Evolutionary conservation across 1,284 basidiomycete species (phyloP), one percentile per base, ranked within the genome.

Genomic region (Xerocomus nothofagi): DNA sequence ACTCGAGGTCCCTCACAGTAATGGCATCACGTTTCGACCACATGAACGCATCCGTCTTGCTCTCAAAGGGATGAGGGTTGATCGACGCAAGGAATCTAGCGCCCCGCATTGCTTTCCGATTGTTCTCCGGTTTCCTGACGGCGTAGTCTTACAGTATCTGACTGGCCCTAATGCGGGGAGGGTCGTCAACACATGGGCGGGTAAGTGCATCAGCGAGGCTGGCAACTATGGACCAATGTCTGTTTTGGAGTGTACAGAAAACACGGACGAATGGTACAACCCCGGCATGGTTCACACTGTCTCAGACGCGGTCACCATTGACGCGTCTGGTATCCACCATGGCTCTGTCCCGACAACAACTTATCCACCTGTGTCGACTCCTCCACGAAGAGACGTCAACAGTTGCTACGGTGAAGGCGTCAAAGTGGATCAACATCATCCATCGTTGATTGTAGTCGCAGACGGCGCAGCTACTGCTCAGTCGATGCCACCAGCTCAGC

Each of bases 21-120:
- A 61, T 9, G 57, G 64, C 7, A 62, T 74, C 10, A 44, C 62
- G 20, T 67, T 75, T 47, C 60, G 64, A 47, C 66, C 71, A 11
- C 59, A 66, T 6, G 71, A 78, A 48, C 59, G 60, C 21, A 55
- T 82, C 23, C 58, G 61, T 20, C 46, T 82, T 18, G 70, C 75
- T 12, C 68, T 82, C n/a, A 72, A 68, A 50, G 76, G 77, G 1
- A 70, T 63, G 24, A 49, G 43, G 14, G 48, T 73, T 15, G 60
- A 60, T 37, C 58, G 18, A 39, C 56, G 61, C 32, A 38, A 56
- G 17, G 57, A 61, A 24, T 58, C 65, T 14, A 69, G 60, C 17
- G 61, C 63, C 21, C 59, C 59, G 23, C 66, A 62, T 50, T 69
- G 47, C 31, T 56, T 74, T 10, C 67, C 72, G 27, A 59, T 77